Evolutionary conservation across 2,329 filamentous ascomycete genomes (phyloP).

Genomic region (Tetracladium maxilliforme): DNA sequence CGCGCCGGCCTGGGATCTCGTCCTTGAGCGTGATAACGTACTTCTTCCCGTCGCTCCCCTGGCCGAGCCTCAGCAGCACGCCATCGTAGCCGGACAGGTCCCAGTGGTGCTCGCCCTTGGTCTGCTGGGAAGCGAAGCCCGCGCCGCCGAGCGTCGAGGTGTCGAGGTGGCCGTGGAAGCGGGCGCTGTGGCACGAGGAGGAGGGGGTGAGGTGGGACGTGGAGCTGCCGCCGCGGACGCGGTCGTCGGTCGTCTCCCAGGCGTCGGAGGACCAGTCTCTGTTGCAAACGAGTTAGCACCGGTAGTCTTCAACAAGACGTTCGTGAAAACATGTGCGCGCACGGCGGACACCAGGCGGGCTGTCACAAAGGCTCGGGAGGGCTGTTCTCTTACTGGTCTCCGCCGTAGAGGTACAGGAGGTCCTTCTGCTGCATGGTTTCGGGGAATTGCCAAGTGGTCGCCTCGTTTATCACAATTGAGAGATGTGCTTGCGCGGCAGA

Average conservation of each 20-base stretch:
- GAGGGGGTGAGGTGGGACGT: constrained; percentile 29
- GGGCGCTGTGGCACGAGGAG: constrained; percentile 21
- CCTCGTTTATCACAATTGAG: too few species aligned
- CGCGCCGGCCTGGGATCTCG: constrained; percentile 36
- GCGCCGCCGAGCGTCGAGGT: constrained; percentile 63
- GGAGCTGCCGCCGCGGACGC: constrained; percentile 62
- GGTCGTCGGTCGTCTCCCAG: constrained; percentile 61
- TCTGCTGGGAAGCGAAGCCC: constrained; percentile 70
- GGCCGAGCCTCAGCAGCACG: constrained; percentile 34
- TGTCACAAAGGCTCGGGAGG: too few species aligned
- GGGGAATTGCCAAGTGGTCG: too few species aligned
- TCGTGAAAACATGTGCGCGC: too few species aligned
- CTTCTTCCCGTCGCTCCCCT: constrained; percentile 40
- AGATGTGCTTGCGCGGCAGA: too few species aligned
- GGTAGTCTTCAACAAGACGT: too few species aligned
- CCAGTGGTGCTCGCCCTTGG: constrained; percentile 40
- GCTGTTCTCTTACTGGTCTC: too few species aligned
- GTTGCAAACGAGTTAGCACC: too few species aligned
- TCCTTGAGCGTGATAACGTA: constrained; percentile 71
- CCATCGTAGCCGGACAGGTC: constrained; percentile 51
- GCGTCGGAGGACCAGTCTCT: constrained; percentile 42
- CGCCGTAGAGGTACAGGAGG: too few species aligned
- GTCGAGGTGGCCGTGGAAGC: constrained; percentile 55
- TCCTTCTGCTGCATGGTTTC: too few species aligned
- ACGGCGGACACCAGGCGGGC: too few species aligned